Conservation (phyloP, 2,329 filamentous ascomycete genomes). For the Fusarium tuaranense region DNA sequence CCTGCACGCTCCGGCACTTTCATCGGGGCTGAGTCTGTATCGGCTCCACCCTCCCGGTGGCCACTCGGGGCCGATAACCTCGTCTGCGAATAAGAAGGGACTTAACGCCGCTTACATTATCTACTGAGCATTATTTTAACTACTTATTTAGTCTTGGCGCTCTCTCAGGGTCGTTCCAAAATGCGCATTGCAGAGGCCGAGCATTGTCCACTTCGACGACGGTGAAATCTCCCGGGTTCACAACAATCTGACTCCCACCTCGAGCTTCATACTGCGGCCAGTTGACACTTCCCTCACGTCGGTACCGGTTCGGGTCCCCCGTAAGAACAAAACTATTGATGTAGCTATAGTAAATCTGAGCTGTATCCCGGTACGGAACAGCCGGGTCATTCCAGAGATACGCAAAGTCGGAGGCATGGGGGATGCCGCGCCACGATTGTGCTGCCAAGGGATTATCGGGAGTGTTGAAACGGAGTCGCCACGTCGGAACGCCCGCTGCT, state of each 20-base stretch:
- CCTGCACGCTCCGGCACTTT: background rate
- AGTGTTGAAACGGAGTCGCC: conserved; percentile 14
- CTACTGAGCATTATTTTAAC: background rate
- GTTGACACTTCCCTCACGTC: background rate
- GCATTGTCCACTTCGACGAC: conserved; percentile 6
- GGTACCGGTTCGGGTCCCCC: background rate
- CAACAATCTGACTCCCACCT: background rate
- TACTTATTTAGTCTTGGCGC: conserved; percentile 11
- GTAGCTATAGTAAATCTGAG: background rate
- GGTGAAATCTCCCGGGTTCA: conserved; percentile 3
- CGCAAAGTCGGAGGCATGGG: conserved; percentile 3
- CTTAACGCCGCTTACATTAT: background rate
- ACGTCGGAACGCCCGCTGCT: background rate
- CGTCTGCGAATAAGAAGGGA: background rate
- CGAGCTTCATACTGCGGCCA: background rate
- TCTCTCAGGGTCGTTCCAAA: conserved; percentile 14
- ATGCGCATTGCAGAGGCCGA: background rate
- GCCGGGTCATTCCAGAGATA: conserved; percentile 14
- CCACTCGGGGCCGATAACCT: background rate
- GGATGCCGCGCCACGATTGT: conserved; percentile 6
- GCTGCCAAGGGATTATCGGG: conserved; percentile 3
- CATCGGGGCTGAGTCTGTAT: background rate
- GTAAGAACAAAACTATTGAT: conserved; percentile 14
- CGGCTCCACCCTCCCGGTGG: background rate
- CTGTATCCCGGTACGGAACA: conserved; percentile 2